Conservation (phyloP, 352 stramenopile genomes). For the Globisporangium acanthophoron region DNA sequence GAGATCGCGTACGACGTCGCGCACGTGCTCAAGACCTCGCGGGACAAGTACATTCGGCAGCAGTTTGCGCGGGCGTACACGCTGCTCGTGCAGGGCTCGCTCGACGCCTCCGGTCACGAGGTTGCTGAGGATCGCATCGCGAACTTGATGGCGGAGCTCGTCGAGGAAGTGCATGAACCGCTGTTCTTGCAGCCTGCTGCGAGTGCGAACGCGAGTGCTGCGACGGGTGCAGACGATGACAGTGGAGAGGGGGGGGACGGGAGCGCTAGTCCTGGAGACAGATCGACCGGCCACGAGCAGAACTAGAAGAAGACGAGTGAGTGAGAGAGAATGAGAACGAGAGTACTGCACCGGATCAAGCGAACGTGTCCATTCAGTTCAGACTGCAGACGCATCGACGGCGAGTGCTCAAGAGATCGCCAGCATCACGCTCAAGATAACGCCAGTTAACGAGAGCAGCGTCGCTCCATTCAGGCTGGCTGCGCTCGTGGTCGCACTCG, state of each 20-base stretch:
- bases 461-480: too few relatives aligned
- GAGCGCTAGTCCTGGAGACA: background rate
- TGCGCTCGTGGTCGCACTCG: too few relatives aligned
- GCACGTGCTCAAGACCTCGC: slow-evolving; percentile 91
- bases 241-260: background rate
- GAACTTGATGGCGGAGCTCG: slow-evolving; percentile 6
- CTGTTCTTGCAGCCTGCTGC: slow-evolving; percentile 9
- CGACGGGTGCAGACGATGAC: background rate
- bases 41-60: slow-evolving; percentile 84
- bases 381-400: background rate
- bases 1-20: slow-evolving; percentile 97
- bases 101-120: background rate
- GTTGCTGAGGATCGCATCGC: background rate
- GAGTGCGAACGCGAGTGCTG: background rate
- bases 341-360: background rate
- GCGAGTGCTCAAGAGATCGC: too few relatives aligned
- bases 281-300: background rate
- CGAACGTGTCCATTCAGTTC: background rate
- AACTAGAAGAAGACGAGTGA: background rate
- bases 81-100: slow-evolving; percentile 41
- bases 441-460: too few relatives aligned
- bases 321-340: slow-evolving; percentile 1
- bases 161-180: slow-evolving; percentile 9
- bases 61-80: slow-evolving; percentile 72
- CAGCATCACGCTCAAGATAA: too few relatives aligned